Evolutionary conservation across 768 basidiomycete species (phyloP).

Genomic region (Hortiboletus campestris): DNA sequence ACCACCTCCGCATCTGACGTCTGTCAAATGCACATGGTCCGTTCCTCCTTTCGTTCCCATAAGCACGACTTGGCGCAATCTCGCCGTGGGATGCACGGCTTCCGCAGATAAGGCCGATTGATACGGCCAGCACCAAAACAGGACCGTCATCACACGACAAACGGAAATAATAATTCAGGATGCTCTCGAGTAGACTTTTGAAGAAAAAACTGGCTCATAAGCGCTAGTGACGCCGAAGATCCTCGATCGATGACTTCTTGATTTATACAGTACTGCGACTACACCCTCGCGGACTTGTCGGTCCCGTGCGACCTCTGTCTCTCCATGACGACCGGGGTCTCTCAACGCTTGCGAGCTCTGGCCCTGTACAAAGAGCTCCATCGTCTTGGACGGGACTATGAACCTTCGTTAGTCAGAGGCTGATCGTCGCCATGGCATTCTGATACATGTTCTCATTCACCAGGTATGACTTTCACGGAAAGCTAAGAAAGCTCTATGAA

Average conservation of each 20-base stretch:
- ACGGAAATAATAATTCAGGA: no score
- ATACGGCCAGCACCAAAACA: no score
- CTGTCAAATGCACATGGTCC: background rate
- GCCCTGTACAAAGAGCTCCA: conserved; percentile 82
- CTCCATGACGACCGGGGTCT: conserved; percentile 48
- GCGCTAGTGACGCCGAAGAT: no score
- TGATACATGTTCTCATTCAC: conserved; percentile 3
- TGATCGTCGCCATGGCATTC: conserved; percentile 9
- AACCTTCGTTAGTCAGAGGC: conserved; percentile 61
- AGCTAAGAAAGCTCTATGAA: conserved; percentile 69
- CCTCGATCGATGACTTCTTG: background rate
- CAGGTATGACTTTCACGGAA: conserved; percentile 78
- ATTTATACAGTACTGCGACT: background rate
- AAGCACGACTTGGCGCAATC: no score
- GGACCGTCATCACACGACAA: no score
- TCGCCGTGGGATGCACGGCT: no score
- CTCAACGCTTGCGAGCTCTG: conserved; percentile 58
- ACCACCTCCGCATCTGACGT: background rate
- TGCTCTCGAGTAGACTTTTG: no score
- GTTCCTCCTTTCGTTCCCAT: no score
- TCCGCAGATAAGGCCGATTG: no score
- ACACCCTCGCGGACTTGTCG: background rate
- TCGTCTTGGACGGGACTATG: conserved; percentile 78
- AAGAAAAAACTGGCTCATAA: no score
- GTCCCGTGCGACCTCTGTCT: background rate